Conservation (phyloP, 768 basidiomycete genomes). For the Calocybe gangraenosa region DNA sequence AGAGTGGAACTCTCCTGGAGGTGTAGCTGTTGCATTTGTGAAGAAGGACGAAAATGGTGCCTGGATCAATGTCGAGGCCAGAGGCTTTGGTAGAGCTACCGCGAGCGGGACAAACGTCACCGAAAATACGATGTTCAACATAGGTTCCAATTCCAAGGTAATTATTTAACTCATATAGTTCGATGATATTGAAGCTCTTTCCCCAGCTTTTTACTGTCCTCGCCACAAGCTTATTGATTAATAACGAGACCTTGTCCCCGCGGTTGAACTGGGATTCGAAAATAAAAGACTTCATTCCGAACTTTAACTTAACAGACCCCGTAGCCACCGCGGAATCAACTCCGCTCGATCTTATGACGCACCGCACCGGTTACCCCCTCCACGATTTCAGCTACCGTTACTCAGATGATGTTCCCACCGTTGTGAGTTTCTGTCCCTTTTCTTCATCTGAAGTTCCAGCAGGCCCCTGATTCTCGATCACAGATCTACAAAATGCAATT, state of each 20-base stretch:
- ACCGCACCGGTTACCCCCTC: constrained; percentile 24
- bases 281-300: constrained; percentile 20
- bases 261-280: constrained; percentile 22
- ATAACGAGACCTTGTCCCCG: constrained; percentile 21
- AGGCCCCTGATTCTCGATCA: neutral
- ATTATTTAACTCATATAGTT: neutral
- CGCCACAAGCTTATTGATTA: constrained; percentile 21
- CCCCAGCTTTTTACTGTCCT: constrained; percentile 21
- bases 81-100: constrained; percentile 25
- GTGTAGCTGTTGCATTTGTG: constrained; percentile 2
- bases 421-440: neutral
- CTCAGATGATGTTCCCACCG: constrained; percentile 2
- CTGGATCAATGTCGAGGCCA: constrained; percentile 21
- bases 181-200: neutral
- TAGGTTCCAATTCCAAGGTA: constrained; percentile 30
- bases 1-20: constrained; percentile 7
- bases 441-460: constrained; percentile 19
- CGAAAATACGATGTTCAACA: constrained; percentile 22
- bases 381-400: constrained; percentile 16
- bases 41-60: neutral
- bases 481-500: neutral
- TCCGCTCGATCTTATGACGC: constrained; percentile 22
- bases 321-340: constrained; percentile 20
- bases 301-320: constrained; percentile 20
- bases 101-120: constrained; percentile 20